Percentiles rank a stretch among this genome's conserved stretches.
phyloP scores from a whole-genome alignment of 2,329 filamentous ascomycete genomes.

The Scedosporium aurantiacum region DNA sequence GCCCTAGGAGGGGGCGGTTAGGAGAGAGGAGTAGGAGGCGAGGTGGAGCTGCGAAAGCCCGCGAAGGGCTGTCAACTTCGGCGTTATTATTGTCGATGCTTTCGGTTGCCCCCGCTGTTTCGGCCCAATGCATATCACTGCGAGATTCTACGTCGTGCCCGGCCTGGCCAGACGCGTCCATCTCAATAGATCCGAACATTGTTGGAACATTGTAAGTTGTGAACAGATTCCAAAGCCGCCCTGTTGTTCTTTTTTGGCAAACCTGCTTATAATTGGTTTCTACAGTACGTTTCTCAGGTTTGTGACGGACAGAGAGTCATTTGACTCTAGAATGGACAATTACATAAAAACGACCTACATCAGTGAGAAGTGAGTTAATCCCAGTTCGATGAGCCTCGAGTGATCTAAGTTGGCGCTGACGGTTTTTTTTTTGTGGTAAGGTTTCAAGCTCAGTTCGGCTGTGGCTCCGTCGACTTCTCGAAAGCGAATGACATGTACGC shows the following conservation, averaged over 20 bases:
- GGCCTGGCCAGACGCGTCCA: conserved; percentile 60
- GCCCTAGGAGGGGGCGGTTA: neutral
- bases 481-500: conserved; percentile 80
- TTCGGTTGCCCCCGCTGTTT: conserved; percentile 12
- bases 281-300: conserved; percentile 71
- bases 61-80: neutral
- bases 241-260: neutral
- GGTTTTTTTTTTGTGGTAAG: conserved; percentile 39
- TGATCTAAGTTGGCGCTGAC: neutral
- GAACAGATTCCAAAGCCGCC: neutral
- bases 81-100: conserved; percentile 2
- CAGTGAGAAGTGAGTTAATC: conserved; percentile 55
- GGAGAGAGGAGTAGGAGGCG: neutral
- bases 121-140: conserved; percentile 51
- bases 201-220: conserved; percentile 52
- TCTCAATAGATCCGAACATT: conserved; percentile 52
- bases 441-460: conserved; percentile 74
- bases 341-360: conserved; percentile 71
- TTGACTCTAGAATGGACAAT: conserved; percentile 61
- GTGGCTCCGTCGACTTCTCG: conserved; percentile 61
- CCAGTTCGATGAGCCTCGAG: neutral
- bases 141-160: conserved; percentile 58
- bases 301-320: conserved; percentile 65
- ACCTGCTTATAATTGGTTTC: conserved; percentile 11
- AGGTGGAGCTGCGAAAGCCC: neutral